phyloP scores from a whole-genome alignment of 1,284 basidiomycete species.

The Pterula multifida region DNA sequence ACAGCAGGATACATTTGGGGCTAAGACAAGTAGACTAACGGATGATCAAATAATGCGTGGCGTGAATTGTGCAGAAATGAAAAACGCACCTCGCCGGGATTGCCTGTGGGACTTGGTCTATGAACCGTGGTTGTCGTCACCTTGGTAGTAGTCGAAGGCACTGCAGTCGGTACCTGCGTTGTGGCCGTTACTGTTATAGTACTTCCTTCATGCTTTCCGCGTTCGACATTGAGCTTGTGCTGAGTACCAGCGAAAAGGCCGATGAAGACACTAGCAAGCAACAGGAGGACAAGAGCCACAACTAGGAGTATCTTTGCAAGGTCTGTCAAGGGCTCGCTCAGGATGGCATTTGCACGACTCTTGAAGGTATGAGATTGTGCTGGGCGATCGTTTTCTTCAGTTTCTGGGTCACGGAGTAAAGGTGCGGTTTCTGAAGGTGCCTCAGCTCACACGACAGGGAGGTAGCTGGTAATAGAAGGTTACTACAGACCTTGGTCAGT shows the following conservation, averaged over 20 bases:
- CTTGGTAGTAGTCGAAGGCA: conserved; percentile 16
- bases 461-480: not conserved
- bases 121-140: conserved; percentile 21
- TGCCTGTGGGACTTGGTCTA: conserved; percentile 30
- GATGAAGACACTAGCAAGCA: conserved; percentile 69
- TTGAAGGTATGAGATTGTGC: conserved; percentile 24
- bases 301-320: conserved; percentile 77
- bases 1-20: conserved; percentile 72
- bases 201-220: conserved; percentile 21
- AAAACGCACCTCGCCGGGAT: conserved; percentile 33
- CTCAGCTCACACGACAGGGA: not conserved
- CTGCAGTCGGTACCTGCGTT: conserved; percentile 22
- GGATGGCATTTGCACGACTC: conserved; percentile 41
- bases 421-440: conserved; percentile 37
- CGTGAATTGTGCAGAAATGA: no score
- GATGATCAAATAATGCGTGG: not conserved
- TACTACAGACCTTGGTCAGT: conserved; percentile 26
- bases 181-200: not conserved
- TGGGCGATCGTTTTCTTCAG: conserved; percentile 16
- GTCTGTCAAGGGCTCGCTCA: conserved; percentile 71
- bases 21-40: conserved; percentile 60
- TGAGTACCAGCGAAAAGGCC: conserved; percentile 87
- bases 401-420: conserved; percentile 32
- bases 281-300: conserved; percentile 64
- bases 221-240: conserved; percentile 52